Base-by-base conservation (phyloP, 805 yeast species). In the Dipodascopsis uninucleata region DNA sequence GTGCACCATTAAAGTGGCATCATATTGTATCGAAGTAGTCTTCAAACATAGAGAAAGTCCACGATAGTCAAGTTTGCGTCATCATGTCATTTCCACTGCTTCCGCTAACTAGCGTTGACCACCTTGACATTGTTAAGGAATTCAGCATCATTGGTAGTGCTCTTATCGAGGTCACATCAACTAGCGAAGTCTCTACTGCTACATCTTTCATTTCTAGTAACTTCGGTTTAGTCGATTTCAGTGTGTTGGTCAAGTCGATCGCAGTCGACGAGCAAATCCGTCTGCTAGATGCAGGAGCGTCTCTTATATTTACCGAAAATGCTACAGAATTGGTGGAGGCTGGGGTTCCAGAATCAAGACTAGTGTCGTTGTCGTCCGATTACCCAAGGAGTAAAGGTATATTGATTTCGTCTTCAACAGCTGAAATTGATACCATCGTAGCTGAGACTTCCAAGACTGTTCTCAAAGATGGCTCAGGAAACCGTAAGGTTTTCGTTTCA, bases 221-320 rank as follows among this genome's bases (percentile, higher is more conserved):
- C 46, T 48, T 50, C 22, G 55, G 53, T 9, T 18, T 39, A 12
- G 60, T 67, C 9, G 63, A 64, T 22, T 49, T 61, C 28, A 16
- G 61, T 36, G 52, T 55, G 21, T 47, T 49, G 22, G 47, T 60
- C 17, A 37, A 43, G 3, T 45, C 46, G 5, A 39, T 45, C 28
- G 62, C 67, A 22, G 68, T 70, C 31, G 82, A 80, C 46, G 62
- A 61, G 14, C 59, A 71, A 16, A 67, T 80, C 31, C 74, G 68
- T 6, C 59, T 82, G 29, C 70, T 85, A 45, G 83, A 85, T 58
- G 69, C 68, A 39, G 93, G 93, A 36, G 75, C 80, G 10, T 58
- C 65, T 21, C 67, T 70, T 16, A 57, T 82, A 3, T 66, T 78
- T 43, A 57, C 50, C 5, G 39, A 54, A 2, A 60, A 59, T 26